Conservation (phyloP, 2,329 filamentous ascomycete genomes). For the Phialocephala subalpina region DNA sequence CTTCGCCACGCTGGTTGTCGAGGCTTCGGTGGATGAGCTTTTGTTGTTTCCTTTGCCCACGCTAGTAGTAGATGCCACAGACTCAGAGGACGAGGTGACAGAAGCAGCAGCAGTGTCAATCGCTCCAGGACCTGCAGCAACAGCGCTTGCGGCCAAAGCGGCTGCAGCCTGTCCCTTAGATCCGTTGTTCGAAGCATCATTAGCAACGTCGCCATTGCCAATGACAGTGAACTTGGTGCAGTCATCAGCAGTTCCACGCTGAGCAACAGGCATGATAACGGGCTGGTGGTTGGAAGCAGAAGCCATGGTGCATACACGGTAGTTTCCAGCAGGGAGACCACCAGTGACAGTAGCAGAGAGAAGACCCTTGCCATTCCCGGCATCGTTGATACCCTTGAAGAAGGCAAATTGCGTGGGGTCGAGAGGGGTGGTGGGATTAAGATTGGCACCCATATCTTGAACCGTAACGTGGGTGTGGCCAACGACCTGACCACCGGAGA, state of each 20-base stretch:
- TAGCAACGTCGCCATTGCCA: conserved; percentile 33
- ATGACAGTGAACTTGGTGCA: conserved; percentile 53
- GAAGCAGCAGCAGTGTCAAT: conserved; percentile 18
- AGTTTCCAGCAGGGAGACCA: conserved; percentile 51
- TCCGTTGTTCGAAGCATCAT: conserved; percentile 33
- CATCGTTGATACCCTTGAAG: conserved; percentile 53
- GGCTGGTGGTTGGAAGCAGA: conserved; percentile 53
- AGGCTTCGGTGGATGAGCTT: not conserved
- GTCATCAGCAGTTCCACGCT: conserved; percentile 54
- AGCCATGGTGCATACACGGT: conserved; percentile 54
- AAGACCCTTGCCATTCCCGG: conserved; percentile 48
- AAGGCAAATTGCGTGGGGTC: conserved; percentile 47
- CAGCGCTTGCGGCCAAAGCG: conserved; percentile 25
- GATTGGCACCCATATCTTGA: conserved; percentile 45
- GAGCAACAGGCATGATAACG: conserved; percentile 53
- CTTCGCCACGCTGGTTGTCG: not conserved
- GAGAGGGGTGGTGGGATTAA: conserved; percentile 42
- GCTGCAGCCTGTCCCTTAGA: conserved; percentile 32
- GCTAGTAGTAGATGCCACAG: not conserved
- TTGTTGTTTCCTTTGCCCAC: not conserved
- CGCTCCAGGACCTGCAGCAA: conserved; percentile 24
- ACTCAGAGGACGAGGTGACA: conserved; percentile 6
- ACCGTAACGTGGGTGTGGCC: conserved; percentile 51
- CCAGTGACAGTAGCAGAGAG: conserved; percentile 48
- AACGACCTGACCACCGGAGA: conserved; percentile 45